These are phyloP conservation scores for Boletus sensibilis DNA, from an alignment of 768 basidiomycete genomes.

Conservation along the genomic window DNA sequence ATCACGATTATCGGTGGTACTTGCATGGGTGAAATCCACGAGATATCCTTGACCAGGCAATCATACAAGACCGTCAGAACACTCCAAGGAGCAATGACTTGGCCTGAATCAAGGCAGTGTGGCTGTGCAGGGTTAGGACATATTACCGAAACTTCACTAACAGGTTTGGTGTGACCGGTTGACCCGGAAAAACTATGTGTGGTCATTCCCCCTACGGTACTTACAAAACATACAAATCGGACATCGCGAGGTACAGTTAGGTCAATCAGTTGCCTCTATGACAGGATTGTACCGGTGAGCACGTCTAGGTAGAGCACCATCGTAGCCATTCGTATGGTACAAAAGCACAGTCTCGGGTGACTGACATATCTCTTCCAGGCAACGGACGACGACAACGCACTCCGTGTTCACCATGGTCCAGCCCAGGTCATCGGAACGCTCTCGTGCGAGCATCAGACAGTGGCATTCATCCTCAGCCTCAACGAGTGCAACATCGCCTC, in stretches of 20 bases:
- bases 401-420: constrained; percentile 18
- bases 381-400: constrained; percentile 13
- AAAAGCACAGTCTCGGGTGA: constrained; percentile 3
- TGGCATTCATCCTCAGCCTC: constrained; percentile 6
- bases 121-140: too few species aligned
- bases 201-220: too few species aligned
- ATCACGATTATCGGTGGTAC: too few species aligned
- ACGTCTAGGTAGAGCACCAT: neutral
- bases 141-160: too few species aligned
- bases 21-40: too few species aligned
- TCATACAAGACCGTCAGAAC: too few species aligned
- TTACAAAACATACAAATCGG: neutral
- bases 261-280: constrained; percentile 2
- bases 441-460: constrained; percentile 8
- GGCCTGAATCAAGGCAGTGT: too few species aligned
- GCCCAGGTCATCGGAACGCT: constrained; percentile 8
- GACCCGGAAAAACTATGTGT: too few species aligned
- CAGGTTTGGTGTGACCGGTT: too few species aligned
- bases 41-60: too few species aligned
- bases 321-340: constrained; percentile 3
- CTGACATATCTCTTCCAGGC: constrained; percentile 4
- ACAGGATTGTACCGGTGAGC: constrained; percentile 4
- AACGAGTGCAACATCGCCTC: neutral
- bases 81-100: too few species aligned
- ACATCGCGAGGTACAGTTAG: neutral